Conservation (phyloP, 495 filamentous ascomycete species). For the Evernia prunastri region DNA sequence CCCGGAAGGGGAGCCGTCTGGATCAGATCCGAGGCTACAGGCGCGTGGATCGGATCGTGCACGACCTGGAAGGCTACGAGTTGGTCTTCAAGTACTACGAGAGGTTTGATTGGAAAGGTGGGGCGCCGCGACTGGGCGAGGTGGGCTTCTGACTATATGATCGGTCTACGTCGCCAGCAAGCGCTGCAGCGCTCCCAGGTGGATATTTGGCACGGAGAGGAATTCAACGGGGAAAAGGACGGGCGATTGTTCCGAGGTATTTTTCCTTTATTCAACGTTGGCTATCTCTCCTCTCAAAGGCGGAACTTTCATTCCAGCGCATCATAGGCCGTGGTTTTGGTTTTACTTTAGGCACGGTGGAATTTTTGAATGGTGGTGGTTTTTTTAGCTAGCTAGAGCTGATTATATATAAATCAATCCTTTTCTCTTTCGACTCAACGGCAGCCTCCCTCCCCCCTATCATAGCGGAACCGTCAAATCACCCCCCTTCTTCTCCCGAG, state of each 20-base stretch:
- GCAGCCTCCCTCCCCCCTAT: too few relatives aligned
- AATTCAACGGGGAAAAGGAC: not conserved
- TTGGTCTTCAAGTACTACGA: conserved; percentile 96
- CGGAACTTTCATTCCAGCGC: not conserved
- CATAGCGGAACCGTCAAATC: too few relatives aligned
- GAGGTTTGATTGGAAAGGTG: conserved; percentile 82
- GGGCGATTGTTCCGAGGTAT: not conserved
- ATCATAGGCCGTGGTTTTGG: not conserved
- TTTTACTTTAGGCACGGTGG: not conserved
- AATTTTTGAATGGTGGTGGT: not conserved
- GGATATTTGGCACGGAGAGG: not conserved
- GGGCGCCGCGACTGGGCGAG: conserved; percentile 67
- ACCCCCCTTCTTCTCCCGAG: too few relatives aligned
- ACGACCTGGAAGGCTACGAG: conserved; percentile 96
- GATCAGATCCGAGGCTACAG: conserved; percentile 83
- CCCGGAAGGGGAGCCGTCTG: conserved; percentile 58
- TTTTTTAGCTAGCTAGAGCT: too few relatives aligned
- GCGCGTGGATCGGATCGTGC: conserved; percentile 88
- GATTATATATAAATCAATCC: too few relatives aligned
- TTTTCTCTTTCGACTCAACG: too few relatives aligned
- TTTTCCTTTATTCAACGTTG: not conserved
- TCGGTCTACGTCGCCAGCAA: not conserved
- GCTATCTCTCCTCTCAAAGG: not conserved
- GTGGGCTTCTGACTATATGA: conserved; percentile 33
- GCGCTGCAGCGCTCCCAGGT: not conserved